A percentile compares a stretch with the other conserved stretches of the same genome.
These are phyloP conservation scores for Trichoderma arundinaceum DNA, from an alignment of 2,329 filamentous ascomycete species.

Conservation along the genomic window DNA sequence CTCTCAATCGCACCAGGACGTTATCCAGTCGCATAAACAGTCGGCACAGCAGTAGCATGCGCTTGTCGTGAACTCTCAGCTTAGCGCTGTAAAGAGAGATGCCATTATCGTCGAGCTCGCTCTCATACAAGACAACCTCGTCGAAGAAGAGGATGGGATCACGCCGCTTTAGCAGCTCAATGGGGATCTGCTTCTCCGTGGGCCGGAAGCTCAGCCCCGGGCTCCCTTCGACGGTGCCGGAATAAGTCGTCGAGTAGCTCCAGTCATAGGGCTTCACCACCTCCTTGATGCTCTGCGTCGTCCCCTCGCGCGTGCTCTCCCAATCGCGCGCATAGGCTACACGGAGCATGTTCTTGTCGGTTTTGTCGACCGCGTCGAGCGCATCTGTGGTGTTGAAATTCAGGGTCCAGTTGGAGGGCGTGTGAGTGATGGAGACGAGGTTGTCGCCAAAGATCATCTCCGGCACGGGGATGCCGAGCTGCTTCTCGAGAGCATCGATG, in stretches of 20 bases:
- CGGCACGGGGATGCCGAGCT: slow-evolving; percentile 83
- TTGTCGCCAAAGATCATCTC: slow-evolving; percentile 99
- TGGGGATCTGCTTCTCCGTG: slow-evolving; percentile 66
- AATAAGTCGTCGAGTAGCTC: slow-evolving; percentile 92
- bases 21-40: slow-evolving; percentile 94
- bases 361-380: slow-evolving; percentile 92
- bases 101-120: slow-evolving; percentile 96
- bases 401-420: slow-evolving; percentile 76
- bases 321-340: slow-evolving; percentile 92
- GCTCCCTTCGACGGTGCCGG: slow-evolving; percentile 63
- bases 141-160: slow-evolving; percentile 98
- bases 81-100: slow-evolving; percentile 91
- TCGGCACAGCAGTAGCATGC: slow-evolving; percentile 81
- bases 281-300: slow-evolving; percentile 86
- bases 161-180: slow-evolving; percentile 83
- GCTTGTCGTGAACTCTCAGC: slow-evolving; percentile 86
- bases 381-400: slow-evolving; percentile 86
- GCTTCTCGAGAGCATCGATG: slow-evolving; percentile 82
- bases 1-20: slow-evolving; percentile 83
- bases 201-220: slow-evolving; percentile 36
- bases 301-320: slow-evolving; percentile 71
- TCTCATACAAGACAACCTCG: slow-evolving; percentile 94
- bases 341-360: slow-evolving; percentile 85
- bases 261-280: slow-evolving; percentile 97
- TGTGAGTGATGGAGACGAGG: slow-evolving; percentile 74